Evolutionary conservation across 495 filamentous ascomycete genomes (phyloP).

Genomic region (Aspergillus diversus): DNA sequence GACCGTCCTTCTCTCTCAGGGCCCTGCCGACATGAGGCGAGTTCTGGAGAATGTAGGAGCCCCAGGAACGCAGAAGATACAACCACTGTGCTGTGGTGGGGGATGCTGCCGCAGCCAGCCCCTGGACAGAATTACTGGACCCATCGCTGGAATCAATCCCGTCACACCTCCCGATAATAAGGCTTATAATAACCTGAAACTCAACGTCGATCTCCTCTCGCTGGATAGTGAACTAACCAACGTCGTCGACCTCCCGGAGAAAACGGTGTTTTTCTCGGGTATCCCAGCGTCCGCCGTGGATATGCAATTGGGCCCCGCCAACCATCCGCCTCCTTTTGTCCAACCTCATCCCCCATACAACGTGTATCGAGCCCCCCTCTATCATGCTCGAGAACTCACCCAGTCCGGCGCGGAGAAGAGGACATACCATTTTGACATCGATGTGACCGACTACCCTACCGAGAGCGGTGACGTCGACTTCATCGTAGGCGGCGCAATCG

Average conservation of each 20-base stretch:
- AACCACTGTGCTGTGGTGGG: constrained; percentile 83
- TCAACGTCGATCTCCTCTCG: constrained; percentile 76
- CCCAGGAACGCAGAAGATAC: constrained; percentile 55
- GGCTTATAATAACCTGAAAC: constrained; percentile 75
- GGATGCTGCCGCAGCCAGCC: constrained; percentile 81
- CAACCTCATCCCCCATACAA: constrained; percentile 94
- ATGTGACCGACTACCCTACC: constrained; percentile 92
- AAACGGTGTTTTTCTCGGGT: constrained; percentile 69
- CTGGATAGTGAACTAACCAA: constrained; percentile 69
- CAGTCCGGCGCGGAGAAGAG: constrained; percentile 91
- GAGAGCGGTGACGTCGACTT: constrained; percentile 85
- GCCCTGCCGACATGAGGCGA: constrained; percentile 71
- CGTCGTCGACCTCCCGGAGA: constrained; percentile 69
- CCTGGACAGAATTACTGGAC: constrained; percentile 45
- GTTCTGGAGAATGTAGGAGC: constrained; percentile 54
- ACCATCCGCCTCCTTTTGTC: constrained; percentile 84
- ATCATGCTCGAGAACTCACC: constrained; percentile 83
- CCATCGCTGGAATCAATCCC: constrained; percentile 57
- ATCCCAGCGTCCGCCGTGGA: constrained; percentile 42
- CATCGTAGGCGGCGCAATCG: constrained; percentile 94
- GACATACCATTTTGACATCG: constrained; percentile 95
- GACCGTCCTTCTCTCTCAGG: constrained; percentile 77
- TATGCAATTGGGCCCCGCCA: constrained; percentile 37
- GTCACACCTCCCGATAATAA: constrained; percentile 76
- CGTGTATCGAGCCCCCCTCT: constrained; percentile 83